Conservation (phyloP, 1,284 basidiomycete species). For the Cryptococcus maquisensis region DNA sequence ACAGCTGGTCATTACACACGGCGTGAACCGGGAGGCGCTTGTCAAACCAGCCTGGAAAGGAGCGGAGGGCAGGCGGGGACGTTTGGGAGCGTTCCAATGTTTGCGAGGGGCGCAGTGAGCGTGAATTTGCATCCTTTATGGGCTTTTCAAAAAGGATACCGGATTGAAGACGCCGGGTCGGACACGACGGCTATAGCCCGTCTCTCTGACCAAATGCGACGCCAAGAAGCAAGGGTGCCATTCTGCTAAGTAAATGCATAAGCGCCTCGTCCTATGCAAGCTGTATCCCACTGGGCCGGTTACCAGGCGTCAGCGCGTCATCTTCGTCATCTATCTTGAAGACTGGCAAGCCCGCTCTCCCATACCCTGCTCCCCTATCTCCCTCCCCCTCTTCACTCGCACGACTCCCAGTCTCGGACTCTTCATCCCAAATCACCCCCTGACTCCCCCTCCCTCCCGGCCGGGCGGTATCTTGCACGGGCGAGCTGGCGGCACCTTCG, state of each 20-base stretch:
- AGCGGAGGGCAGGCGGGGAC: too few species aligned
- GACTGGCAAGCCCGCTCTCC: neutral
- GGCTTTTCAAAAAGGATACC: slow-evolving; percentile 2
- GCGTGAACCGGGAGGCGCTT: too few species aligned
- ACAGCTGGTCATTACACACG: too few species aligned
- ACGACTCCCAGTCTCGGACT: neutral
- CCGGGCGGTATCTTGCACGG: neutral
- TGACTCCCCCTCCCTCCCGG: slow-evolving; percentile 3
- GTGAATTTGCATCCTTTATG: neutral
- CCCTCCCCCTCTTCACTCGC: slow-evolving; percentile 13
- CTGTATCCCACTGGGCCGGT: slow-evolving; percentile 2
- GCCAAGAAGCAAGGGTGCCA: too few species aligned
- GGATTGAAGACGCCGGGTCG: slow-evolving; percentile 31
- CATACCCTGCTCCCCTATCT: slow-evolving; percentile 6
- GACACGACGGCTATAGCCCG: slow-evolving; percentile 14
- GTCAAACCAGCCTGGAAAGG: too few species aligned
- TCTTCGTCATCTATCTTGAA: slow-evolving; percentile 30
- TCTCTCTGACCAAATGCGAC: too few species aligned
- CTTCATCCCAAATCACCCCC: slow-evolving; percentile 35
- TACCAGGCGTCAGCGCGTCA: slow-evolving; percentile 4
- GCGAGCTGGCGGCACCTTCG: neutral
- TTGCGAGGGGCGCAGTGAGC: too few species aligned
- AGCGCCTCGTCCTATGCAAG: neutral
- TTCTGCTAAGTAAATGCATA: neutral
- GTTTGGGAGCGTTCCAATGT: too few species aligned